A percentile compares a stretch with the other conserved stretches of the same genome.
phyloP scores from a whole-genome alignment of 176 grass and related monocot species.

The Cymbopogon citratus region DNA sequence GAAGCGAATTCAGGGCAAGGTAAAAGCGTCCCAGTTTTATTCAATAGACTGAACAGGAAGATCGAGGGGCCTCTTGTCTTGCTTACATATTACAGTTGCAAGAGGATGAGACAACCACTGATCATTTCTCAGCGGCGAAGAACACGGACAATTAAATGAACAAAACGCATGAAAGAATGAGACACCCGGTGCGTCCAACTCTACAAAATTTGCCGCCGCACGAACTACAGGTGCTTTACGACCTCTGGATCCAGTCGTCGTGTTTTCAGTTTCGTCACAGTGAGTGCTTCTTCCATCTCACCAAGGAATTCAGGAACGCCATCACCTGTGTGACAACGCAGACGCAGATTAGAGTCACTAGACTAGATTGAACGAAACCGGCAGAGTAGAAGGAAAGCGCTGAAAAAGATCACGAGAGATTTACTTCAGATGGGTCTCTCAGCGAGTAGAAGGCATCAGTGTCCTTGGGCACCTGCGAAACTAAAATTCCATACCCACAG shows the following conservation, averaged over 20 bases:
- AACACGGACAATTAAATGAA: not conserved
- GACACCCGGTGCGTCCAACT: slow-evolving; percentile 24
- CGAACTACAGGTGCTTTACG: not conserved
- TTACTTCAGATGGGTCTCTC: slow-evolving; percentile 86
- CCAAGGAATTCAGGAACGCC: slow-evolving; percentile 65
- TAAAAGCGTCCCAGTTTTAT: not conserved
- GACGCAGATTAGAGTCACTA: not conserved
- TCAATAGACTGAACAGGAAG: not conserved
- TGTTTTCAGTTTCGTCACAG: not conserved
- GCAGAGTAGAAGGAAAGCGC: not conserved
- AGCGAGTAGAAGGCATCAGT: slow-evolving; percentile 82
- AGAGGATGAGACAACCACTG: not conserved
- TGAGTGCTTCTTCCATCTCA: slow-evolving; percentile 66
- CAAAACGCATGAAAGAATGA: slow-evolving; percentile 28
- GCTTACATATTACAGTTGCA: slow-evolving; percentile 24
- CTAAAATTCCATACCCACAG: slow-evolving; percentile 70
- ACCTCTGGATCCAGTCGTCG: not conserved
- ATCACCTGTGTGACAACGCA: slow-evolving; percentile 46
- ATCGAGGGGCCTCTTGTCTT: slow-evolving; percentile 13
- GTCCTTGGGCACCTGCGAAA: slow-evolving; percentile 70
- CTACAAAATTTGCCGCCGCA: slow-evolving; percentile 31
- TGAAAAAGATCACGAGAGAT: not conserved
- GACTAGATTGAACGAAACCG: not conserved
- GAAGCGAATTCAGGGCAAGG: not conserved
- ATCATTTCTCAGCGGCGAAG: slow-evolving; percentile 1